Evolutionary conservation across 345 rosid genomes (phyloP), one percentile per base, ranked within the genome.

Genomic region (Citrus unshiu): DNA sequence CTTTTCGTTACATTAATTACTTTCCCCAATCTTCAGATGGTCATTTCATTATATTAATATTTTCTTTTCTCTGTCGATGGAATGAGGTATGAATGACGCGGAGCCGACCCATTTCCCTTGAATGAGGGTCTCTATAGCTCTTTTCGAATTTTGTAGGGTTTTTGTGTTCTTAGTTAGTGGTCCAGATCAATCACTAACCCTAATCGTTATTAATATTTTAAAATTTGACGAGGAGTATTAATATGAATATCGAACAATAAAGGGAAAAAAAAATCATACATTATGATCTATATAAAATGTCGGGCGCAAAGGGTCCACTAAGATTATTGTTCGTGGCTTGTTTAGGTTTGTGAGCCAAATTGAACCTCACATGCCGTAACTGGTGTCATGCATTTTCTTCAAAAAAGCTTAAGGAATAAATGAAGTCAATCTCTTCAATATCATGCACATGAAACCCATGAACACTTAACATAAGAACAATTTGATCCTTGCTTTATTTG

Each of bases 101-200:
- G 77, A 74, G 68, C 81, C 87, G 74, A 87, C 90, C 87, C 88
- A 70, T 81, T 81, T 79, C 86, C 88, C 84, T 75, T 27, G 81
- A 84, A 81, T 70, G 72, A 74, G 88, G 90, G 90, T 81, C 81
- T 79, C 68, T n/a, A 29, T 75, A 25, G 73, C 62, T 77, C 75
- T 81, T 77, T 75, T 79, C 25, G 25, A 71, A 34, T 37, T 32
- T 70, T 40, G 82, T 84, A 59, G 85, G 87, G 87, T 81, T 79
- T 75, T 72, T 4, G 68, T 74, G 86, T 79, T 77, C 75, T 70
- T 64, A 37, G 72, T 74, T 57, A 51, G 76, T 74, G 87, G 83
- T 68, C 81, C 88, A 72, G 70, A 62, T 22, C 54, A 72, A 77
- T 49, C 73, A 63, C 61, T 64, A 60, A 77, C 56, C 76, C 37